These are phyloP conservation scores for Daldinia bambusicola DNA, from an alignment of 495 filamentous ascomycete species.

Conservation along the genomic window DNA sequence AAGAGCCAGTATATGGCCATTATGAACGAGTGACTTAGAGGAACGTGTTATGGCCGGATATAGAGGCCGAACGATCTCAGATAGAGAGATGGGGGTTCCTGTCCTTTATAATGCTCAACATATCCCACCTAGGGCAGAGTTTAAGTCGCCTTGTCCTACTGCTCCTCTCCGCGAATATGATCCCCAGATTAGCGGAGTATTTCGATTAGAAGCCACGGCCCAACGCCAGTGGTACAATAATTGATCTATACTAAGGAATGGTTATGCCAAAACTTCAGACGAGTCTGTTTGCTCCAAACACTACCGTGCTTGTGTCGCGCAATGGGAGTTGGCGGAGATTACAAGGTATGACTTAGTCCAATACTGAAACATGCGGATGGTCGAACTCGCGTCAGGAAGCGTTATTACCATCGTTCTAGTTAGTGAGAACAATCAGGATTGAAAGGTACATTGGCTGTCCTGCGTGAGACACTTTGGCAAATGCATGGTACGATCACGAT, in stretches of 20 bases:
- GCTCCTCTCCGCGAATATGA: background rate
- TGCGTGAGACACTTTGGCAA: background rate
- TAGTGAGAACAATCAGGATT: background rate
- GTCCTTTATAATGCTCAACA: slow-evolving; percentile 31
- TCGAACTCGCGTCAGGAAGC: slow-evolving; percentile 39
- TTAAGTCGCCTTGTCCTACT: slow-evolving; percentile 15
- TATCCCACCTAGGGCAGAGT: background rate
- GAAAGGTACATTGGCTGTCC: background rate
- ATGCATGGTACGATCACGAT: background rate
- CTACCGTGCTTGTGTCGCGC: slow-evolving; percentile 28
- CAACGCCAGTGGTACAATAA: slow-evolving; percentile 22
- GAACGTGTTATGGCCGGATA: slow-evolving; percentile 9
- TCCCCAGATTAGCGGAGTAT: slow-evolving; percentile 35
- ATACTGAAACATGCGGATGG: slow-evolving; percentile 36
- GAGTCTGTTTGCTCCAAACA: slow-evolving; percentile 39
- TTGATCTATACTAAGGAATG: slow-evolving; percentile 20
- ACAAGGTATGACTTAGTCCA: slow-evolving; percentile 39
- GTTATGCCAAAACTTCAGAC: slow-evolving; percentile 26
- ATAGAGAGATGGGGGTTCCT: slow-evolving; percentile 9
- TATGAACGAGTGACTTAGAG: slow-evolving; percentile 33
- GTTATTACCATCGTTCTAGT: slow-evolving; percentile 28
- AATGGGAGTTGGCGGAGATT: slow-evolving; percentile 33
- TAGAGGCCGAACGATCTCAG: slow-evolving; percentile 4
- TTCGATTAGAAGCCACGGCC: slow-evolving; percentile 18
- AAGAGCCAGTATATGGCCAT: slow-evolving; percentile 40